Evolutionary conservation across 148 eudicot genomes (phyloP), one percentile per base, ranked within the genome.

Genomic region (Vaccinium vitisidaea): DNA sequence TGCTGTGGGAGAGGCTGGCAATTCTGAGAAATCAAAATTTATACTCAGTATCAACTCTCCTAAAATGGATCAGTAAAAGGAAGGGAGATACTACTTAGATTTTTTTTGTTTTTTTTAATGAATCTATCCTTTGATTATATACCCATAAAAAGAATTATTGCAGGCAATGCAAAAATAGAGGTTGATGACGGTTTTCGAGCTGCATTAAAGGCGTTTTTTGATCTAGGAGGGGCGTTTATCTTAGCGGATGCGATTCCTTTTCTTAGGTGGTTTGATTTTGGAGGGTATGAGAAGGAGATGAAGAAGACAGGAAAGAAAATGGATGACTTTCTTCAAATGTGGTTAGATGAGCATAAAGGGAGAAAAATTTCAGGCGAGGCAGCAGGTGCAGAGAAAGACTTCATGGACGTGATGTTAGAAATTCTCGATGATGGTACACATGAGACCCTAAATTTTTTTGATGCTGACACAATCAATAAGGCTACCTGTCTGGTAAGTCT

Each of bases 181-280:
- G 78, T 23, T 1, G 36, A 6, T 2, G 48, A 7, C 50, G 36
- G 15, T 0, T 67, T 23, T 67, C 36, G 36, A 27, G 30, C 2
- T n/a, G 83, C 85, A 9, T 11, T 88, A 0, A 80, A 71, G 69
- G 79, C 46, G 1, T 88, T 83, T 23, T 79, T 84, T 48, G 83
- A 83, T 19, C 25, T 80, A 25, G 23, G 76, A 6, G 88, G 84
- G 19, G 73, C 50, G 19, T 84, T 86, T 10, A 55, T 73, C 32
- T 23, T 84, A 55, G 82, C 81, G 1, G 90, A 88, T 80, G 73
- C 52, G 1, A 54, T 86, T 25, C 90, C 90, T 15, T 70, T 43
- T 56, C 63, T 84, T 0, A 59, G 85, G 81, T 76, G 81, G 81
- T 84, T 84, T 11, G 85, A 84, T 77, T 10, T 56, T 14, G 85